A percentile compares a stretch with the other conserved stretches of the same genome.
Conservation (phyloP, 805 yeast species). For the Candida xyloterini region DNA sequence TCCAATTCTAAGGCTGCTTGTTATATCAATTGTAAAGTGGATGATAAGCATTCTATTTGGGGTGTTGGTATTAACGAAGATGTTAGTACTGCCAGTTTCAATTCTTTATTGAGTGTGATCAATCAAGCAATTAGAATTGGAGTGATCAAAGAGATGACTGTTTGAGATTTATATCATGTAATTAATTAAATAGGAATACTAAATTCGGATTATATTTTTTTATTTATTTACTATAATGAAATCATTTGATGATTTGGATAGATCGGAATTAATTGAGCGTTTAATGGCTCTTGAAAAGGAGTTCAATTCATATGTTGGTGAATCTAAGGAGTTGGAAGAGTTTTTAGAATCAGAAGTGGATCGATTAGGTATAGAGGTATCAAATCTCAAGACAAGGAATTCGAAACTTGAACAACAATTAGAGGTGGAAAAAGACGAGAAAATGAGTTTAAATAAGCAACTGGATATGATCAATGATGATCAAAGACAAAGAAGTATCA, state of each 20-base stretch:
- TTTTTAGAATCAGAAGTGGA: slow-evolving; percentile 25
- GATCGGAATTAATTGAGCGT: slow-evolving; percentile 14
- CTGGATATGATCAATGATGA: slow-evolving; percentile 7
- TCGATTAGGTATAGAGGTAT: slow-evolving; percentile 3
- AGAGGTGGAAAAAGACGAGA: neutral
- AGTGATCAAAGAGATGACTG: slow-evolving; percentile 21
- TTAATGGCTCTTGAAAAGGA: slow-evolving; percentile 23
- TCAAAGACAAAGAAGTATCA: neutral
- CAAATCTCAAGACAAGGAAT: neutral
- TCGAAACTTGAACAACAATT: neutral
- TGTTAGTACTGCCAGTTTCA: slow-evolving; percentile 53
- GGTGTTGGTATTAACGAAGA: slow-evolving; percentile 60
- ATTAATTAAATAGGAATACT: neutral
- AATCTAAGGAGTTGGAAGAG: slow-evolving; percentile 26
- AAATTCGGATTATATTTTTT: slow-evolving; percentile 1
- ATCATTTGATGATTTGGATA: slow-evolving; percentile 7
- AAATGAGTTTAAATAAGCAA: slow-evolving; percentile 8
- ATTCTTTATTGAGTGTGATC: slow-evolving; percentile 46
- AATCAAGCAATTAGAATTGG: slow-evolving; percentile 32
- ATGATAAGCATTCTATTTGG: slow-evolving; percentile 37
- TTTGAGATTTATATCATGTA: slow-evolving; percentile 1
- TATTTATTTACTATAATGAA: slow-evolving; percentile 5
- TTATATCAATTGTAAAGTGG: slow-evolving; percentile 45
- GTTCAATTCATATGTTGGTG: slow-evolving; percentile 19
- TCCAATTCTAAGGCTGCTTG: slow-evolving; percentile 74